phyloP scores from a whole-genome alignment of 2,329 filamentous ascomycete species.

The Geoglossum cookeanum region DNA sequence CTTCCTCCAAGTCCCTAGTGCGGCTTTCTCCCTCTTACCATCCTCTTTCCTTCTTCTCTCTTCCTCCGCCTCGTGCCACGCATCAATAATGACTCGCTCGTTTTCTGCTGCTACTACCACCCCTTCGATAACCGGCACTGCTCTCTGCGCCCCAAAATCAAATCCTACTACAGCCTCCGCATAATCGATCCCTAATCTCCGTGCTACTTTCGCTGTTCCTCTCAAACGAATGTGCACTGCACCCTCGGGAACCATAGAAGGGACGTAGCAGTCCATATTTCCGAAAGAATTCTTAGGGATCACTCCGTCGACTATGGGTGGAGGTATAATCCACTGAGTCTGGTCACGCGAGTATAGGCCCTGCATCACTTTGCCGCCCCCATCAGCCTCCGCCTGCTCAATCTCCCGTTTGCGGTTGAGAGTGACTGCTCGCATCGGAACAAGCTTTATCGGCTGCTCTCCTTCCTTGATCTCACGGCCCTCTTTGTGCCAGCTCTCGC shows the following conservation, averaged over 20 bases:
- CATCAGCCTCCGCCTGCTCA: conserved; percentile 61
- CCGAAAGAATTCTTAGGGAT: conserved; percentile 92
- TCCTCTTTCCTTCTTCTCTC: conserved; percentile 64
- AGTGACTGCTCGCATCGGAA: conserved; percentile 82
- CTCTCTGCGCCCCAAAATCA: conserved; percentile 87
- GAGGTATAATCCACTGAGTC: conserved; percentile 89
- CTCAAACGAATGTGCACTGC: conserved; percentile 68
- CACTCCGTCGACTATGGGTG: conserved; percentile 61
- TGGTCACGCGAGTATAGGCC: conserved; percentile 69
- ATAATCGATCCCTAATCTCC: conserved; percentile 66
- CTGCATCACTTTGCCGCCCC: conserved; percentile 68
- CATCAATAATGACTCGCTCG: conserved; percentile 52
- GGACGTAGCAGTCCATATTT: conserved; percentile 90
- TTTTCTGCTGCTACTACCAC: conserved; percentile 77
- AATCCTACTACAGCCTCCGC: conserved; percentile 93
- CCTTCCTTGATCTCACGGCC: conserved; percentile 56
- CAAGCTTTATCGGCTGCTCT: conserved; percentile 61
- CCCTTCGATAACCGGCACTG: conserved; percentile 77
- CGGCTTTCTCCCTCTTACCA: conserved; percentile 57
- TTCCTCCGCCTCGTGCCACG: conserved; percentile 58
- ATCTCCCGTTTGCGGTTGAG: conserved; percentile 73
- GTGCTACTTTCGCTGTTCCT: conserved; percentile 62
- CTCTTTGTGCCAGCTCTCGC: conserved; percentile 96
- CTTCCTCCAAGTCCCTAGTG: conserved; percentile 64
- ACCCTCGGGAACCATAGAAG: conserved; percentile 76